Conservation (phyloP, 1,284 basidiomycete species). For the Rugosomyces carneus region DNA sequence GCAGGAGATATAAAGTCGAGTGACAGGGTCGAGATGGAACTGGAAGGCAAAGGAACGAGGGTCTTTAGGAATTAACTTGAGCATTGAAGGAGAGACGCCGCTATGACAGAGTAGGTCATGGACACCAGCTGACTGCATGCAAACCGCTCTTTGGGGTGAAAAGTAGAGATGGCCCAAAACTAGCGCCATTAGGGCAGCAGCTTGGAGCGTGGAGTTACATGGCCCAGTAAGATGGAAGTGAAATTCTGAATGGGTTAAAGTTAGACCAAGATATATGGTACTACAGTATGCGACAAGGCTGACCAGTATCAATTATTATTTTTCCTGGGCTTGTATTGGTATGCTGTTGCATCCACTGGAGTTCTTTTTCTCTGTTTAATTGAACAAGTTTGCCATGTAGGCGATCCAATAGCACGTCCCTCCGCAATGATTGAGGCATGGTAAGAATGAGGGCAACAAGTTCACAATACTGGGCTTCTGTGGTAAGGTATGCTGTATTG, state of each 20-base stretch:
- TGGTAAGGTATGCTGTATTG: background rate
- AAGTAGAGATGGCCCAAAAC: background rate
- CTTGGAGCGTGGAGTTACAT: background rate
- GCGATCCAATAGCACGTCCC: background rate
- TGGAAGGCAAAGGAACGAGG: too few relatives aligned
- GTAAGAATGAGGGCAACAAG: background rate
- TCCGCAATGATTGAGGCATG: background rate
- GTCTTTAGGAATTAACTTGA: too few relatives aligned
- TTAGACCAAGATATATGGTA: background rate
- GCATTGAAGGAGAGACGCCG: background rate
- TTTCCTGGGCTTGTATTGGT: background rate
- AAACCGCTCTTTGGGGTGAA: background rate
- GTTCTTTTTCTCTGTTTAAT: conserved; percentile 2
- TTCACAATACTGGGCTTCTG: conserved; percentile 1
- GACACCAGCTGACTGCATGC: background rate
- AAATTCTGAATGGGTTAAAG: background rate
- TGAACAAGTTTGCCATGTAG: background rate
- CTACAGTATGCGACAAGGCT: background rate
- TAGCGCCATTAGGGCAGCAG: background rate
- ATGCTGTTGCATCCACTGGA: conserved; percentile 3
- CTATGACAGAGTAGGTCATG: background rate
- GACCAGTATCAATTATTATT: background rate
- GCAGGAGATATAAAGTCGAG: too few relatives aligned
- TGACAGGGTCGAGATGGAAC: too few relatives aligned
- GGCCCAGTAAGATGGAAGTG: background rate